A percentile compares a stretch with the other conserved stretches of the same genome.
These are phyloP conservation scores for Apodospora peruviana DNA, from an alignment of 495 filamentous ascomycete genomes.

Conservation along the genomic window DNA sequence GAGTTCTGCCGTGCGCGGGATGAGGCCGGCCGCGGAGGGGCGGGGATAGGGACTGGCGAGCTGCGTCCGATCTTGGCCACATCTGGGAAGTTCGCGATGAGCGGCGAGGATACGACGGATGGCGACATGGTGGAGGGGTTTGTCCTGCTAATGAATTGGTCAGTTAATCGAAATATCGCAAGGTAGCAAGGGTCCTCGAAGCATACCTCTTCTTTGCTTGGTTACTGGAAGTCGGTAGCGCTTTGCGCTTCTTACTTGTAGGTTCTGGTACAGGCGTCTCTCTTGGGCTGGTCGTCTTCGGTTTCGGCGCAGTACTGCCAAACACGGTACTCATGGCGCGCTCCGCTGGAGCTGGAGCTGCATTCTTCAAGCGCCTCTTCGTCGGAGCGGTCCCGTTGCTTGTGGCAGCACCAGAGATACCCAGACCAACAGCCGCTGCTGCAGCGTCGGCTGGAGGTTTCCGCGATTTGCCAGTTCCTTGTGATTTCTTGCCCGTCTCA, in stretches of 20 bases:
- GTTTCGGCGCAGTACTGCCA: conserved; percentile 42
- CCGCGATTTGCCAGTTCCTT: conserved; percentile 52
- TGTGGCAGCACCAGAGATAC: conserved; percentile 41
- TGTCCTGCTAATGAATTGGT: conserved; percentile 19
- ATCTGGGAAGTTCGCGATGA: conserved; percentile 57
- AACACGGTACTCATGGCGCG: conserved; percentile 61
- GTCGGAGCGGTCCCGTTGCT: conserved; percentile 44
- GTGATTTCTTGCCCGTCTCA: conserved; percentile 53
- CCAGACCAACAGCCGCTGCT: conserved; percentile 44
- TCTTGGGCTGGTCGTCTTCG: conserved; percentile 52
- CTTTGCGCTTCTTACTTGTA: conserved; percentile 59
- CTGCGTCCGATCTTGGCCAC: conserved; percentile 31
- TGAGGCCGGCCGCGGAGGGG: conserved; percentile 50
- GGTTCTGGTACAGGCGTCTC: conserved; percentile 58
- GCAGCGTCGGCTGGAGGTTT: conserved; percentile 52
- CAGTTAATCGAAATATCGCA: conserved; percentile 2
- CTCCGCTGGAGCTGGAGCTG: conserved; percentile 55
- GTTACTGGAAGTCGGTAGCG: conserved; percentile 55
- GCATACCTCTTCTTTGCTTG: conserved; percentile 68
- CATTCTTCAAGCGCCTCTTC: conserved; percentile 80
- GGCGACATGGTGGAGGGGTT: conserved; percentile 53
- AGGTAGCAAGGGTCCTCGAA: background rate
- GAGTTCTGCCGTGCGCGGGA: conserved; percentile 67
- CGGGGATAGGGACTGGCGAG: conserved; percentile 36
- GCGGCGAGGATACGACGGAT: conserved; percentile 65